Conservation (phyloP, 257 asterid genomes). For the Leptodermis oblonga region DNA sequence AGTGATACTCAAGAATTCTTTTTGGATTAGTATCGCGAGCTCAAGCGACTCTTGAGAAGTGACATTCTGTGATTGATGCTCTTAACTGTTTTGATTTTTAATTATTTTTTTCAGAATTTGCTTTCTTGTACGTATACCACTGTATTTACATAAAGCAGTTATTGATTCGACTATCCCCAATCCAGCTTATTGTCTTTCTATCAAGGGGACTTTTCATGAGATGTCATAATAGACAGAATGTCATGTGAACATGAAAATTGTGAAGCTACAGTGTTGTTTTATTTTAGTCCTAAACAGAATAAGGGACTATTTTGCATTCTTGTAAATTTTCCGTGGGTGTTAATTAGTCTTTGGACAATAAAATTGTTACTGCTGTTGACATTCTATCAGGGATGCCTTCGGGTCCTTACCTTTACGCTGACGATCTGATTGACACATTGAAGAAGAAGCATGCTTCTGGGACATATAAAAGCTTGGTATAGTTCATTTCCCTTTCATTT, state of each 20-base stretch:
- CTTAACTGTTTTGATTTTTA: too few relatives aligned
- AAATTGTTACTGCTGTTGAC: not conserved
- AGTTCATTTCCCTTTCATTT: slow-evolving; percentile 1
- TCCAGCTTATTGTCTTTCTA: too few relatives aligned
- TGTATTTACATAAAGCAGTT: too few relatives aligned
- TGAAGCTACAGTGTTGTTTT: not conserved
- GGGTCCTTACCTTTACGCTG: slow-evolving; percentile 69
- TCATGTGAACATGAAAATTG: not conserved
- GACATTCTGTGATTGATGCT: not conserved
- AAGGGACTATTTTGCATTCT: not conserved
- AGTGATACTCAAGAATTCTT: not conserved
- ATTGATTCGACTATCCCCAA: not conserved
- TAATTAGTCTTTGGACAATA: not conserved
- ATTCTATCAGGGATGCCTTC: slow-evolving; percentile 77
- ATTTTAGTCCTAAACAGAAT: too few relatives aligned
- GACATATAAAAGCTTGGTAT: slow-evolving; percentile 86
- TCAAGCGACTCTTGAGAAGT: not conserved
- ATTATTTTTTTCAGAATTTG: too few relatives aligned
- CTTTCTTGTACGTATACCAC: too few relatives aligned
- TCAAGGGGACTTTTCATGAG: too few relatives aligned
- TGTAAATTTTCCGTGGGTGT: not conserved
- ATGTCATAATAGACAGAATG: too few relatives aligned
- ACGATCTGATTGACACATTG: slow-evolving; percentile 55
- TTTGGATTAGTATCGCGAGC: not conserved
- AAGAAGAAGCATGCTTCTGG: slow-evolving; percentile 80